Percentiles rank a stretch among this genome's conserved stretches.
Conservation (phyloP, 2,329 filamentous ascomycete species). For the Hypoxylon sp. region DNA sequence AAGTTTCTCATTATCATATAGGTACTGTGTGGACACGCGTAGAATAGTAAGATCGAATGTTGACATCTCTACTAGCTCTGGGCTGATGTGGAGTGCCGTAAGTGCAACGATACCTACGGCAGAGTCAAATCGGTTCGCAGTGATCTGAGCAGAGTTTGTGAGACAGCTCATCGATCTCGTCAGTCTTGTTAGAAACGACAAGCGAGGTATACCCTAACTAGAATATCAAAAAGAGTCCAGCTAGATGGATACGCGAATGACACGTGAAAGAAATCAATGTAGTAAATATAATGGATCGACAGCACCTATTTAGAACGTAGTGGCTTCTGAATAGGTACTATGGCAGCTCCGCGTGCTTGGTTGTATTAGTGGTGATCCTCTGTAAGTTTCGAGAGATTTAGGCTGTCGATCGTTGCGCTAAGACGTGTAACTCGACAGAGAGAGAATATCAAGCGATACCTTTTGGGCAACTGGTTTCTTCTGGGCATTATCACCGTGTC, state of each 20-base stretch:
- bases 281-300: background rate
- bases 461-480: slow-evolving; percentile 1
- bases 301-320: background rate
- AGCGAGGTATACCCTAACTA: slow-evolving; percentile 6
- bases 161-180: slow-evolving; percentile 24
- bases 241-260: background rate
- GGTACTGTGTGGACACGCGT: too few relatives aligned
- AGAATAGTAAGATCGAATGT: slow-evolving; percentile 3
- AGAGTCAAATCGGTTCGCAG: slow-evolving; percentile 13
- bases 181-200: slow-evolving; percentile 15
- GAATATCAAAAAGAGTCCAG: slow-evolving; percentile 3
- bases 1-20: background rate
- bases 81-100: background rate
- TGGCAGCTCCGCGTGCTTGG: background rate
- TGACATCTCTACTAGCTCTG: background rate
- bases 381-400: slow-evolving; percentile 8
- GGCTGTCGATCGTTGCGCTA: slow-evolving; percentile 28
- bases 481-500: background rate
- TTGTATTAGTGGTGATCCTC: background rate
- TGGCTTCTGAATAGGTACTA: too few relatives aligned
- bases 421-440: slow-evolving; percentile 30
- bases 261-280: background rate
- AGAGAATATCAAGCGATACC: slow-evolving; percentile 5
- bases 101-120: slow-evolving; percentile 4
- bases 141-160: slow-evolving; percentile 31